phyloP scores from a whole-genome alignment of 2,329 filamentous ascomycete species.

The Talaromyces sp. region DNA sequence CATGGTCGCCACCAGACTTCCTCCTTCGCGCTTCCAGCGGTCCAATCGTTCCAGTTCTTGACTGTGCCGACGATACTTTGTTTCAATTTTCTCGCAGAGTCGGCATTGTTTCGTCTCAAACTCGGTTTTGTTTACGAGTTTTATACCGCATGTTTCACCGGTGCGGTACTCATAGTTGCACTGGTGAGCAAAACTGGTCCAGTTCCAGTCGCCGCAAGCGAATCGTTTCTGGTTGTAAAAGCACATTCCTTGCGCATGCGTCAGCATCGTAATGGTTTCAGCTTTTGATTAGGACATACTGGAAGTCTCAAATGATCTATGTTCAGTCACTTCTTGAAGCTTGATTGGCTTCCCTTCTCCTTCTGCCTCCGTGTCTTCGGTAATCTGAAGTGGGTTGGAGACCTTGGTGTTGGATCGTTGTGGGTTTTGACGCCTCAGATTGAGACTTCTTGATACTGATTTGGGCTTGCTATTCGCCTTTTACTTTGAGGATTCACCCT shows the following conservation, averaged over 20 bases:
- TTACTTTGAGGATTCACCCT: slow-evolving; percentile 17
- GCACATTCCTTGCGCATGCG: slow-evolving; percentile 62
- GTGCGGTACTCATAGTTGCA: slow-evolving; percentile 94
- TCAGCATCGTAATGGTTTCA: slow-evolving; percentile 21
- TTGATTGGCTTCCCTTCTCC: background rate
- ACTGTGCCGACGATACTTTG: slow-evolving; percentile 68
- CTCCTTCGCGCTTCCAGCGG: slow-evolving; percentile 70
- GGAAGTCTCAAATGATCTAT: slow-evolving; percentile 14
- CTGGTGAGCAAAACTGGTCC: slow-evolving; percentile 87
- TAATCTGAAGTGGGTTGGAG: background rate
- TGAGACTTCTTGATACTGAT: slow-evolving; percentile 20
- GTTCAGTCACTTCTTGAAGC: background rate
- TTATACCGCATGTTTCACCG: slow-evolving; percentile 93
- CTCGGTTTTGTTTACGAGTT: slow-evolving; percentile 73
- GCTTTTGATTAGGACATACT: slow-evolving; percentile 26
- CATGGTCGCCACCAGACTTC: slow-evolving; percentile 54
- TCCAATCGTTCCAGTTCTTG: slow-evolving; percentile 70
- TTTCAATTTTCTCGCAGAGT: slow-evolving; percentile 82
- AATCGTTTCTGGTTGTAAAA: slow-evolving; percentile 90
- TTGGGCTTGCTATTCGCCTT: slow-evolving; percentile 18
- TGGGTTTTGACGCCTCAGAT: slow-evolving; percentile 14
- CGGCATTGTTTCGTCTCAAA: slow-evolving; percentile 64
- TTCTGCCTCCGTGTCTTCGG: background rate
- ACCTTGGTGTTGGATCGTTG: background rate
- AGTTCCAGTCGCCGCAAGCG: slow-evolving; percentile 86